Evolutionary conservation across 768 basidiomycete genomes (phyloP).

Genomic region (Strobilomyces echinocephalus): DNA sequence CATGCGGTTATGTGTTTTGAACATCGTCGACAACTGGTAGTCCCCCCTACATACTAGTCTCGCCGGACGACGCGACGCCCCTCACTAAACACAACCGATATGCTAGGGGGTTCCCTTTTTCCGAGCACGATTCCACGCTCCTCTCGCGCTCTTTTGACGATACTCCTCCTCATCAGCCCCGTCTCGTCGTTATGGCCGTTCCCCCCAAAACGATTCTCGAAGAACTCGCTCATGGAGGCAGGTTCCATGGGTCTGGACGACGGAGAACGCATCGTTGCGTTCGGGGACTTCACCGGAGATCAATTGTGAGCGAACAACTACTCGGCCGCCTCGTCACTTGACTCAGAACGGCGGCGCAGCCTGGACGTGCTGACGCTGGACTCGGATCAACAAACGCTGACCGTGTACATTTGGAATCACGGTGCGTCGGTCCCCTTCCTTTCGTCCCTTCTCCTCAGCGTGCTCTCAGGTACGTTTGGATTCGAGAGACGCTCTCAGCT

Average conservation of each 20-base stretch:
- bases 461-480: conserved; percentile 49
- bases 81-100: conserved; percentile 1
- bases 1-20: conserved; percentile 4
- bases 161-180: conserved; percentile 19
- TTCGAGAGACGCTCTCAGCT: conserved; percentile 51
- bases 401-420: conserved; percentile 79
- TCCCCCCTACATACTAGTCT: not conserved
- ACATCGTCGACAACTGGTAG: not conserved
- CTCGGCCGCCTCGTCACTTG: not conserved
- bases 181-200: conserved; percentile 69
- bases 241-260: conserved; percentile 74
- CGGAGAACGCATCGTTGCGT: conserved; percentile 75
- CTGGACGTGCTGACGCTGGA: conserved; percentile 76
- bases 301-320: conserved; percentile 64
- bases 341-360: conserved; percentile 36
- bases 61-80: not conserved
- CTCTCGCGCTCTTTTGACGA: conserved; percentile 9
- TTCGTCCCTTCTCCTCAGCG: conserved; percentile 2
- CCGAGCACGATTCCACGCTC: not conserved
- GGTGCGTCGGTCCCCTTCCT: conserved; percentile 39
- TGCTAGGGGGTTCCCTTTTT: conserved; percentile 5
- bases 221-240: conserved; percentile 74
- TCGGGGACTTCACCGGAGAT: conserved; percentile 95
- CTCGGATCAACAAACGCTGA: conserved; percentile 71
- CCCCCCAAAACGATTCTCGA: conserved; percentile 76